Percentiles rank a stretch among this genome's conserved stretches.
These are phyloP conservation scores for Penicillium psychrosexuale DNA, from an alignment of 2,329 filamentous ascomycete genomes.

Conservation along the genomic window DNA sequence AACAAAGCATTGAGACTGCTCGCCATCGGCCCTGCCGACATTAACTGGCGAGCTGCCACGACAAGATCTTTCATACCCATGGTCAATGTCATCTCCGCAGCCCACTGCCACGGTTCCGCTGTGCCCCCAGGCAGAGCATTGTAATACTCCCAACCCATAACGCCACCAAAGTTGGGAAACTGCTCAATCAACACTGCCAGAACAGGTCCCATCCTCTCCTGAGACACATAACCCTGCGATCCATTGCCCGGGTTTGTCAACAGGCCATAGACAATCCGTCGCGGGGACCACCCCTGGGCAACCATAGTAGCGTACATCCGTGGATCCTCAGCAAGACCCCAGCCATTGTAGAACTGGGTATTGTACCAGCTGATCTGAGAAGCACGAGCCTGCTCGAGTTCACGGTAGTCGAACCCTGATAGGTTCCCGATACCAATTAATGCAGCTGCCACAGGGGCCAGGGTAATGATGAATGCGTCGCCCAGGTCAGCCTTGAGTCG, in stretches of 20 bases:
- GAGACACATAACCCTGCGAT: constrained; percentile 58
- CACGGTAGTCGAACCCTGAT: constrained; percentile 76
- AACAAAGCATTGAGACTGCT: constrained; percentile 31
- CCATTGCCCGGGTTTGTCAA: constrained; percentile 77
- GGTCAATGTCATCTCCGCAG: constrained; percentile 59
- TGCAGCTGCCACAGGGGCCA: constrained; percentile 78
- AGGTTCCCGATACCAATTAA: constrained; percentile 62
- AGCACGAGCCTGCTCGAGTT: constrained; percentile 66
- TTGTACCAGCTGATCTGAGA: constrained; percentile 79
- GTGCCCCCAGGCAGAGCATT: constrained; percentile 68
- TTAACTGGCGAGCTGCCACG: constrained; percentile 31
- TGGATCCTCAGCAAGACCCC: constrained; percentile 63
- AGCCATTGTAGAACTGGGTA: constrained; percentile 89
- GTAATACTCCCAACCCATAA: constrained; percentile 97
- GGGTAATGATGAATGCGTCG: constrained; percentile 67
- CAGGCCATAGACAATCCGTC: constrained; percentile 74
- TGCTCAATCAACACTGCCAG: constrained; percentile 56
- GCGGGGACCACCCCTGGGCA: constrained; percentile 63
- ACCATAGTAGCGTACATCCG: constrained; percentile 45
- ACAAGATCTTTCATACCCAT: constrained; percentile 44
- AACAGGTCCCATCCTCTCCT: constrained; percentile 56
- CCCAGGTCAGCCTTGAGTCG: constrained; percentile 55
- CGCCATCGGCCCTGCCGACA: constrained; percentile 29
- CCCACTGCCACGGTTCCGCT: constrained; percentile 73
- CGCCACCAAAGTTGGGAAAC: constrained; percentile 72